phyloP scores from a whole-genome alignment of 1,284 basidiomycete genomes.

The Pyrrhoderma noxium region DNA sequence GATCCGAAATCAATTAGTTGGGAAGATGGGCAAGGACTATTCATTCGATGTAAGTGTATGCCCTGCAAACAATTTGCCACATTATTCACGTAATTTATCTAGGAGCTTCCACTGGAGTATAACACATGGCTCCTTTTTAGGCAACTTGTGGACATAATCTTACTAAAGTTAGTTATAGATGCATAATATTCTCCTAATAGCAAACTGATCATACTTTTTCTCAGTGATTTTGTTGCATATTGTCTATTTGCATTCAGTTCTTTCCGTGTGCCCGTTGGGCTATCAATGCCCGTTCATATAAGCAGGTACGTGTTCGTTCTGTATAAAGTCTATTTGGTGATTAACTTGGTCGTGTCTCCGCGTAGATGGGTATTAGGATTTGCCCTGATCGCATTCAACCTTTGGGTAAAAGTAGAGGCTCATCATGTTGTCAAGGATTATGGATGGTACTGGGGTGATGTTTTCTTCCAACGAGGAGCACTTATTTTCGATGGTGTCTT shows the following conservation, averaged over 20 bases:
- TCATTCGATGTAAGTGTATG: slow-evolving; percentile 70
- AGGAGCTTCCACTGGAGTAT: slow-evolving; percentile 79
- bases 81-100: no score
- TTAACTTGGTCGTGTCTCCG: slow-evolving; percentile 6
- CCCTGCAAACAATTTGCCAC: slow-evolving; percentile 1
- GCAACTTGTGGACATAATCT: slow-evolving; percentile 89
- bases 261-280: slow-evolving; percentile 74
- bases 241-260: slow-evolving; percentile 93
- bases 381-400: slow-evolving; percentile 86
- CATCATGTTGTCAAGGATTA: slow-evolving; percentile 93
- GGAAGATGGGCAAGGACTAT: slow-evolving; percentile 94
- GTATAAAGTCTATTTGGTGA: background rate
- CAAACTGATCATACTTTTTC: slow-evolving; percentile 12
- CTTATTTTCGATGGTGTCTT: slow-evolving; percentile 98
- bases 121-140: slow-evolving; percentile 91
- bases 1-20: slow-evolving; percentile 81
- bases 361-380: slow-evolving; percentile 81
- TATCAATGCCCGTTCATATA: slow-evolving; percentile 69
- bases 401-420: slow-evolving; percentile 98
- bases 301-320: slow-evolving; percentile 46
- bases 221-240: slow-evolving; percentile 90
- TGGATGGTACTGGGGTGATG: slow-evolving; percentile 98
- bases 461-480: slow-evolving; percentile 88
- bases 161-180: slow-evolving; percentile 70
- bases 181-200: background rate